Base-by-base conservation (phyloP, 805 yeast genomes). In the Tetrapisispora arboricola region DNA sequence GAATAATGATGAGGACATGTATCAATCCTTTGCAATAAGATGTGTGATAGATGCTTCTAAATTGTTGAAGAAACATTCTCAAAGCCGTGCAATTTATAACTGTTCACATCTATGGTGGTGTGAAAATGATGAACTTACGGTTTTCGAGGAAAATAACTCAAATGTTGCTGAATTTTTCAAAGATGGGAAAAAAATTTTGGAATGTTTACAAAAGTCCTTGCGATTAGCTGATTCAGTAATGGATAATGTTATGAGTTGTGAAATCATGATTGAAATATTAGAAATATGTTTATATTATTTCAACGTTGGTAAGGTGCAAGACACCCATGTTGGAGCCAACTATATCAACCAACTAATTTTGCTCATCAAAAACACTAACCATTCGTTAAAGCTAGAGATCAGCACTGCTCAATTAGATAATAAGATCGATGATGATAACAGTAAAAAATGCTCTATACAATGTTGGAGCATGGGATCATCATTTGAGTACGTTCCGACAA, bases 31-130 rank as follows among this genome's bases (percentile, higher is more conserved):
- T 48, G 84, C 86, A 36, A 81, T 92, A 15, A 83, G 86, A 58
- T 73, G 87, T 36, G 84, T 95, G 1, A 64, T 86, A 31, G 83
- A 85, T 52, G 94, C 94, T 6, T 84, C 94, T n/a, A 84, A 84
- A 58, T 70, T 90, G 39, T 68, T 88, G 54, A 85, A 85, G 58
- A 88, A 88, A 59, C 85, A 90, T 26, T 96, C 88, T 54, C 97
- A 90, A 60, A 87, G 96, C 58, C 74, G 96, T n/a, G 80, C 95
- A 0, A 92, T 57, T 5, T 84, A 81, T 56, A 63, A 74, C 38
- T 87, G 95, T 30, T 78, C 94, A 1, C 95, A 90, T 60, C 64
- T 90, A 35, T 90, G 95, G 95, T 84, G 94, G 88, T 79, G 86
- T 55, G 76, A 78, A 22, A 28, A 28, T 5, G 10, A 28, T n/a